These are phyloP conservation scores for Heritiera littoralis DNA, from an alignment of 345 rosid genomes.

Conservation along the genomic window DNA sequence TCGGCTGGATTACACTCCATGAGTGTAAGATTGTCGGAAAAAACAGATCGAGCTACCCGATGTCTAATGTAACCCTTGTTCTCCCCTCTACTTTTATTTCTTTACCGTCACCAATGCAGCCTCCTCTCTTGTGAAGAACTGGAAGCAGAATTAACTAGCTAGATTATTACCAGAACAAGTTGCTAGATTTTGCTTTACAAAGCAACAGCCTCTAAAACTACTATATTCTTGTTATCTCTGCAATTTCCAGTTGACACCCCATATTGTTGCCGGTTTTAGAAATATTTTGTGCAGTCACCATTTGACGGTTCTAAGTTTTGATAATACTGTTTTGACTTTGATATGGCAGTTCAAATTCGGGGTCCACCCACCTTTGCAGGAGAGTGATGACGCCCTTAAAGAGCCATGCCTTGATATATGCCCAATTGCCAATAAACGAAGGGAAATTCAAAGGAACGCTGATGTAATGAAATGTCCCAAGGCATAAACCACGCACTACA, in stretches of 20 bases:
- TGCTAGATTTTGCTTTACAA: neutral
- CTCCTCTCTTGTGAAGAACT: neutral
- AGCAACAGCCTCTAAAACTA: neutral
- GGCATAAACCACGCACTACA: conserved; percentile 31
- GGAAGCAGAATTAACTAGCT: neutral
- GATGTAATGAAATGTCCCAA: conserved; percentile 55
- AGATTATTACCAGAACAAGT: neutral
- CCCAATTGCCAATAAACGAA: conserved; percentile 55
- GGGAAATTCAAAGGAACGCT: conserved; percentile 10
- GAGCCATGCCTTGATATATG: conserved; percentile 84
- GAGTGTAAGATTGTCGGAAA: neutral
- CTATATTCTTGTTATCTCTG: neutral
- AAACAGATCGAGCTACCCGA: neutral
- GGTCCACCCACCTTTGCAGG: neutral
- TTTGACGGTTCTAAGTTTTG: neutral
- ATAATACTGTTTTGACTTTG: neutral
- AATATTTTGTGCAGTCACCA: neutral
- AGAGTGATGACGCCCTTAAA: conserved; percentile 31
- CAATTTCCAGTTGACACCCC: neutral
- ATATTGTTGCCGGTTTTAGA: neutral
- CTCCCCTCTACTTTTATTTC: neutral
- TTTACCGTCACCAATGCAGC: neutral
- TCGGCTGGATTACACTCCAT: too few species aligned
- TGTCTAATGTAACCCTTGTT: neutral
- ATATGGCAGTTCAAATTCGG: conserved; percentile 16